These are phyloP conservation scores for Phaffomyces thermotolerans DNA, from an alignment of 805 yeast species.

Conservation along the genomic window DNA sequence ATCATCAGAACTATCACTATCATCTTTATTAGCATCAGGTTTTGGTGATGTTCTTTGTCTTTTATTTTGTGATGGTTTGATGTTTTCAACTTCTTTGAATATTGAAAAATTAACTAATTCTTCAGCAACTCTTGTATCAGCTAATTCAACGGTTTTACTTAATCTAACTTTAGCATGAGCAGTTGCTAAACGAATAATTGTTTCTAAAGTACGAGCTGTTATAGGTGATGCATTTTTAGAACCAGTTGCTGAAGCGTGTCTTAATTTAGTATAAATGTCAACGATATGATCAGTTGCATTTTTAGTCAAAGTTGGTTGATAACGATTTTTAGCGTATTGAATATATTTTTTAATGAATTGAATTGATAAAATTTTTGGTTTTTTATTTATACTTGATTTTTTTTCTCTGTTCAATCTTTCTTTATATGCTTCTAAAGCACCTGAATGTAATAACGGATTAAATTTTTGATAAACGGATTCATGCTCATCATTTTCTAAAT, in stretches of 20 bases:
- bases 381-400: conserved; percentile 26
- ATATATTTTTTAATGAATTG: conserved; percentile 86
- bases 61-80: conserved; percentile 26
- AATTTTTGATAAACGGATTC: conserved; percentile 69
- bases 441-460: conserved; percentile 76
- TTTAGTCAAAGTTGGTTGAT: conserved; percentile 71
- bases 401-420: conserved; percentile 7
- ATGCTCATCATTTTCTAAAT: conserved; percentile 33
- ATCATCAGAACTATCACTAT: background rate
- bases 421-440: conserved; percentile 44
- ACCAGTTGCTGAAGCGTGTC: conserved; percentile 65
- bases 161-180: conserved; percentile 97
- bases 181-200: conserved; percentile 87
- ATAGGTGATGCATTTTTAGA: conserved; percentile 78
- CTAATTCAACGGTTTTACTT: conserved; percentile 61
- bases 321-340: conserved; percentile 87
- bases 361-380: conserved; percentile 55
- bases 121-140: conserved; percentile 84
- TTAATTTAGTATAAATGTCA: conserved; percentile 65
- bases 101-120: conserved; percentile 78
- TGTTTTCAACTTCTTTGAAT: conserved; percentile 54
- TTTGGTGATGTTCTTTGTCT: conserved; percentile 20
- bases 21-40: conserved; percentile 9
- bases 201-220: conserved; percentile 97
- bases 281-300: conserved; percentile 79